phyloP scores from a whole-genome alignment of 306 rosid genomes.

The Vicia villosa region DNA sequence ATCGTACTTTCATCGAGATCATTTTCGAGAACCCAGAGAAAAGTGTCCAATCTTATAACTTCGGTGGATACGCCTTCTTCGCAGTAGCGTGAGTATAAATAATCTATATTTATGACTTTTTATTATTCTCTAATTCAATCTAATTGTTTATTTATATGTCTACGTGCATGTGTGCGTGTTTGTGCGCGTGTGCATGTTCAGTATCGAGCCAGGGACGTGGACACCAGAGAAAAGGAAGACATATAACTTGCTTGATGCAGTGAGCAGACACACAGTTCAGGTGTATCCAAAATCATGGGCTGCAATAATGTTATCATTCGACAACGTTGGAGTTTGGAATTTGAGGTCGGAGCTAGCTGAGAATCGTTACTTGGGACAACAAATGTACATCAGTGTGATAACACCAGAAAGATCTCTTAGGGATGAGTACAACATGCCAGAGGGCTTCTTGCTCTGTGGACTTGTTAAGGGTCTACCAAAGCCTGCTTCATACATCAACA shows the following conservation, averaged over 20 bases:
- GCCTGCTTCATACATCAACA: slow-evolving; percentile 43
- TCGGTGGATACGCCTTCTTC: slow-evolving; percentile 71
- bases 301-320: slow-evolving; percentile 59
- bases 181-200: too few relatives aligned
- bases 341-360: slow-evolving; percentile 61
- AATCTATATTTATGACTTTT: too few relatives aligned
- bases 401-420: slow-evolving; percentile 54
- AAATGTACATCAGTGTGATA: slow-evolving; percentile 55
- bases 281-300: slow-evolving; percentile 78
- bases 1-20: slow-evolving; percentile 64
- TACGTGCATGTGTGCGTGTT: too few relatives aligned
- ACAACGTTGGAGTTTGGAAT: slow-evolving; percentile 73
- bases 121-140: too few relatives aligned
- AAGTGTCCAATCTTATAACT: slow-evolving; percentile 67
- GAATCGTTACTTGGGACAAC: slow-evolving; percentile 69
- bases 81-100: slow-evolving; percentile 61
- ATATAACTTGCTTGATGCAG: slow-evolving; percentile 73
- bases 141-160: too few relatives aligned
- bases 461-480: slow-evolving; percentile 44
- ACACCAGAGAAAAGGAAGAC: slow-evolving; percentile 53
- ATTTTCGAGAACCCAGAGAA: slow-evolving; percentile 83
- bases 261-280: slow-evolving; percentile 75
- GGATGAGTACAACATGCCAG: slow-evolving; percentile 70
- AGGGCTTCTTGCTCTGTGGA: slow-evolving; percentile 47
- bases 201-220: slow-evolving; percentile 70